These are phyloP conservation scores for Ilex aquifolium DNA, from an alignment of 257 asterid species.

Conservation along the genomic window DNA sequence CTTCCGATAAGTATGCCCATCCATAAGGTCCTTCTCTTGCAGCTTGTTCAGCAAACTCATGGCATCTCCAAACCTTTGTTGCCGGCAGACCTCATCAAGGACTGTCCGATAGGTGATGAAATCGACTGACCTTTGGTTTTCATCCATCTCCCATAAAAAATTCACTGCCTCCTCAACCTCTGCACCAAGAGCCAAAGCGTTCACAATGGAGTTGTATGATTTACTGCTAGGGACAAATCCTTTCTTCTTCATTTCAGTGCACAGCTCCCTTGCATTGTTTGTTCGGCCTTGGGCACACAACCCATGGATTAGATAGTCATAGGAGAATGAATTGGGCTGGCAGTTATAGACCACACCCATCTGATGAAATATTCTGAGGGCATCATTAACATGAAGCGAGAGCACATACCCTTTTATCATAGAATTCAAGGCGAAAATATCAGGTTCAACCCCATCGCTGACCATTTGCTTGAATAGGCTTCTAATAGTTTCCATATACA, in stretches of 20 bases:
- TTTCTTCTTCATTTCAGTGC: slow-evolving; percentile 60
- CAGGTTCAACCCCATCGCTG: slow-evolving; percentile 83
- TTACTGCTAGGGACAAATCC: slow-evolving; percentile 74
- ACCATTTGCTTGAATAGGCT: slow-evolving; percentile 79
- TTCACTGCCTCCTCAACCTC: slow-evolving; percentile 74
- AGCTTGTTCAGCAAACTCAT: slow-evolving; percentile 47
- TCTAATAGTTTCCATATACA: slow-evolving; percentile 78
- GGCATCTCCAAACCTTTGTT: slow-evolving; percentile 42
- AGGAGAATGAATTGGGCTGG: slow-evolving; percentile 63
- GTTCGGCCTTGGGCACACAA: slow-evolving; percentile 88
- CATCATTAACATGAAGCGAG: slow-evolving; percentile 87
- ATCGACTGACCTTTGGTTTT: slow-evolving; percentile 47
- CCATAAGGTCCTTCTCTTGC: slow-evolving; percentile 45
- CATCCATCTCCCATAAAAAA: slow-evolving; percentile 75
- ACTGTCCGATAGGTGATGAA: slow-evolving; percentile 70
- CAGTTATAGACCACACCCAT: slow-evolving; percentile 68
- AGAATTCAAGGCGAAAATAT: slow-evolving; percentile 65
- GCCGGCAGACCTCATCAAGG: slow-evolving; percentile 63
- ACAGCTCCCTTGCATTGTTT: slow-evolving; percentile 64
- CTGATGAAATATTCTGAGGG: slow-evolving; percentile 87
- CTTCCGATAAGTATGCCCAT: slow-evolving; percentile 40
- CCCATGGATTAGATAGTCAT: slow-evolving; percentile 84
- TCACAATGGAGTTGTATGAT: slow-evolving; percentile 81
- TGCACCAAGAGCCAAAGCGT: slow-evolving; percentile 77
- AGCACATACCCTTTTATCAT: slow-evolving; percentile 94